phyloP scores from a whole-genome alignment of 768 basidiomycete species.

The Ephemerocybe angulata region DNA sequence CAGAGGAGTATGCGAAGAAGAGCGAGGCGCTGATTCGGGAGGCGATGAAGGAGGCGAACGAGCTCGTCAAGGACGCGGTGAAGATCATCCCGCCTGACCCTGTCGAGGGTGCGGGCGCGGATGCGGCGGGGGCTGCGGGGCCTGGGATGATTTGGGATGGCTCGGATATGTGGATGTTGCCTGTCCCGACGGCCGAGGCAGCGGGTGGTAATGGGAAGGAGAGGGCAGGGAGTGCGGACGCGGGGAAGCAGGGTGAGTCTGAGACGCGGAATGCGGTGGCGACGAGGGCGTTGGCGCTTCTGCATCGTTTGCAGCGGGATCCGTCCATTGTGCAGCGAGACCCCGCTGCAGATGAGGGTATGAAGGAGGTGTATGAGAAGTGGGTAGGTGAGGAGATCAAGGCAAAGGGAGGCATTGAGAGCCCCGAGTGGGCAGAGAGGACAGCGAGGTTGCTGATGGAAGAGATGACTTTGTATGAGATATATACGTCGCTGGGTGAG shows the following conservation, averaged over 20 bases:
- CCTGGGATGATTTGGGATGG: constrained; percentile 75
- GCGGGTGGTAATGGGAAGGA: neutral
- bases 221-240: no score
- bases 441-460: constrained; percentile 42
- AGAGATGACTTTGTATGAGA: constrained; percentile 31
- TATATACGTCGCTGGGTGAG: constrained; percentile 51
- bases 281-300: constrained; percentile 72
- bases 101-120: constrained; percentile 20
- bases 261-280: constrained; percentile 41
- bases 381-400: constrained; percentile 58
- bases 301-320: constrained; percentile 71
- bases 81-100: constrained; percentile 87
- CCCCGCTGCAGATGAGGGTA: constrained; percentile 60
- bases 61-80: constrained; percentile 82
- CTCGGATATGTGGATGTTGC: constrained; percentile 81
- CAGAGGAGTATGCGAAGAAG: constrained; percentile 81
- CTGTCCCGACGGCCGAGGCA: constrained; percentile 31
- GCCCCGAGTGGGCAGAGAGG: constrained; percentile 53
- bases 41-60: constrained; percentile 76
- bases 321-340: constrained; percentile 73
- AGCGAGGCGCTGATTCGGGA: constrained; percentile 63
- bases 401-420: constrained; percentile 52
- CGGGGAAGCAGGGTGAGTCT: constrained; percentile 8
- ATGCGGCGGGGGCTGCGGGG: constrained; percentile 20
- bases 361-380: constrained; percentile 48